Conservation (phyloP, 1,139 yeast species). For the Protomyces inundatus region DNA sequence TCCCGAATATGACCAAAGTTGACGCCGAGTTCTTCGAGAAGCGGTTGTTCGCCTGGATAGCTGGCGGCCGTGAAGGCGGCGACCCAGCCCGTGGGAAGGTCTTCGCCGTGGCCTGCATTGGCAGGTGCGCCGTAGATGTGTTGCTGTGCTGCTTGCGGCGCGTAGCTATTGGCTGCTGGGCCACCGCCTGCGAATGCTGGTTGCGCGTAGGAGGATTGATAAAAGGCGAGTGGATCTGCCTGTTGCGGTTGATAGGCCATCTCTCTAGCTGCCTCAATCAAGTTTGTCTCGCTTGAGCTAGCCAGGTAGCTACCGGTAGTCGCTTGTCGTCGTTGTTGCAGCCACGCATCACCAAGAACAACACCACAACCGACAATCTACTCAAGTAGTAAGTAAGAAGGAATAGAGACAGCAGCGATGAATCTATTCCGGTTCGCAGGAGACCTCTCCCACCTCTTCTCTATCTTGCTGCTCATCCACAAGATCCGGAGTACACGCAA, state of each 20-base stretch:
- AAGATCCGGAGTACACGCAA: slow-evolving; percentile 63
- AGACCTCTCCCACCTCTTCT: slow-evolving; percentile 76
- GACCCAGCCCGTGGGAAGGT: slow-evolving; percentile 51
- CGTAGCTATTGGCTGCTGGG: slow-evolving; percentile 1
- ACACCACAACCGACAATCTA: not conserved
- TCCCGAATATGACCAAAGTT: slow-evolving; percentile 80
- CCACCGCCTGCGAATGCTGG: not conserved
- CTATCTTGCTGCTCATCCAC: slow-evolving; percentile 68
- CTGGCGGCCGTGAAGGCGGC: slow-evolving; percentile 95
- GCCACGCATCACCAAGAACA: not conserved
- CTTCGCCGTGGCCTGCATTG: not conserved
- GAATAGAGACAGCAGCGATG: slow-evolving; percentile 26
- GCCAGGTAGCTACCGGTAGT: too few relatives aligned
- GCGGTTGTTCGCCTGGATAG: slow-evolving; percentile 87
- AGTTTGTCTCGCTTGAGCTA: too few relatives aligned
- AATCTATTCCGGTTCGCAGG: slow-evolving; percentile 43
- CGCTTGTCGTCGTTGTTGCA: too few relatives aligned
- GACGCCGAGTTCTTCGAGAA: slow-evolving; percentile 87
- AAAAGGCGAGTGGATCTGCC: slow-evolving; percentile 18
- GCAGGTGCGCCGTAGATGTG: not conserved
- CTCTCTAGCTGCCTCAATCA: not conserved
- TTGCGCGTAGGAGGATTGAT: slow-evolving; percentile 10
- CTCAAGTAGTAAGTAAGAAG: not conserved
- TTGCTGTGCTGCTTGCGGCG: not conserved
- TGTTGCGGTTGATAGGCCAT: not conserved